phyloP scores from a whole-genome alignment of 768 basidiomycete genomes.

The Crassisporium funariophilum region DNA sequence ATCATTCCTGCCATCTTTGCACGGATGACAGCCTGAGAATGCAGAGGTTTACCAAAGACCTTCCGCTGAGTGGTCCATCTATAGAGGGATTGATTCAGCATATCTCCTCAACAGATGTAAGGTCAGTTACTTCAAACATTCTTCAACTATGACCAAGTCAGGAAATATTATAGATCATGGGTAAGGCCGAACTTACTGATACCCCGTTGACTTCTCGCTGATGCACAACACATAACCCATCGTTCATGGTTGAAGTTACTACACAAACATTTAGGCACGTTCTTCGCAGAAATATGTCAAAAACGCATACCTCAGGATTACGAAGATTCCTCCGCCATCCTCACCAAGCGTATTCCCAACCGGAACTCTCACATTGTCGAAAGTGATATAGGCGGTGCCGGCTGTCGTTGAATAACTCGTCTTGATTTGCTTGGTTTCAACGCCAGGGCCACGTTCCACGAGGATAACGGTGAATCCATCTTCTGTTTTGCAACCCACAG shows the following conservation, averaged over 20 bases:
- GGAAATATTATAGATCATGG: neutral
- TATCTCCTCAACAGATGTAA: neutral
- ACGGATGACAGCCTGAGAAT: constrained; percentile 84
- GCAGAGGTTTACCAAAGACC: constrained; percentile 88
- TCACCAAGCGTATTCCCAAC: constrained; percentile 78
- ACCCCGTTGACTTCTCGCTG: constrained; percentile 53
- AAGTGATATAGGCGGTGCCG: constrained; percentile 83
- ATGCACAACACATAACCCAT: constrained; percentile 85
- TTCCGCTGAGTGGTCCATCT: constrained; percentile 89
- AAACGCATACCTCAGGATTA: constrained; percentile 33
- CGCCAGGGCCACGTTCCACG: constrained; percentile 57
- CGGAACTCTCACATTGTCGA: constrained; percentile 85
- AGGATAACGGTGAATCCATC: constrained; percentile 80
- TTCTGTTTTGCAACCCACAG: constrained; percentile 72
- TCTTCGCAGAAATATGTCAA: neutral
- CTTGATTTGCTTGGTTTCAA: constrained; percentile 82
- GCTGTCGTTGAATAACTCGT: constrained; percentile 79
- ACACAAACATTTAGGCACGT: neutral
- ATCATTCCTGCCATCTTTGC: constrained; percentile 90
- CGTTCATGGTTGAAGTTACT: constrained; percentile 95
- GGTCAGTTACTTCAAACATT: constrained; percentile 71
- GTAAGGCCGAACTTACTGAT: constrained; percentile 22
- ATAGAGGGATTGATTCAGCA: neutral
- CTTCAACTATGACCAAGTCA: constrained; percentile 56
- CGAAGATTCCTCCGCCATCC: constrained; percentile 45